Conservation (phyloP, 1,284 basidiomycete species). For the Phlebopus sp. region DNA sequence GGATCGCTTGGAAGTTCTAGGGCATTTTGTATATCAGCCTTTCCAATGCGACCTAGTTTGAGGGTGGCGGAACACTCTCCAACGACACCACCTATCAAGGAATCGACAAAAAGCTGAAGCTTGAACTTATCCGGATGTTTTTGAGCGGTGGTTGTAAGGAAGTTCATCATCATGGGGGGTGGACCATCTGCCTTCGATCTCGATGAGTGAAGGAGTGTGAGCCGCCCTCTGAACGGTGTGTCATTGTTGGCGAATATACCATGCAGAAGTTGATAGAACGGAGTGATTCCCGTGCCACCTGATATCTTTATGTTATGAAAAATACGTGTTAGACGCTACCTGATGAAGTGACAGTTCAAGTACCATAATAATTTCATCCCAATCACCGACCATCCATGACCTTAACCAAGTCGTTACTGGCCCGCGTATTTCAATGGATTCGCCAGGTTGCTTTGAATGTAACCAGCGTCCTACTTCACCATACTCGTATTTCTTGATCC, state of each 20-base stretch:
- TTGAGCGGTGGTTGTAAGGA: slow-evolving; percentile 45
- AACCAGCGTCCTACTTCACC: slow-evolving; percentile 84
- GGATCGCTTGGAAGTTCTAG: slow-evolving; percentile 31
- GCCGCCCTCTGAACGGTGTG: slow-evolving; percentile 42
- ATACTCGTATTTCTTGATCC: slow-evolving; percentile 75
- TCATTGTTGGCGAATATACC: slow-evolving; percentile 34
- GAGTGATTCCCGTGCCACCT: slow-evolving; percentile 80
- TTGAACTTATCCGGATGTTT: slow-evolving; percentile 52
- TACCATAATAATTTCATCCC: slow-evolving; percentile 82
- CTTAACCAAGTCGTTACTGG: slow-evolving; percentile 67
- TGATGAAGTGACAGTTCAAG: slow-evolving; percentile 15
- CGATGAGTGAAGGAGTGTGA: slow-evolving; percentile 72
- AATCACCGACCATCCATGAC: slow-evolving; percentile 53
- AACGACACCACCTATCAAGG: slow-evolving; percentile 32
- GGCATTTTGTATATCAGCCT: slow-evolving; percentile 42
- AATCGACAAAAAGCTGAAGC: slow-evolving; percentile 63
- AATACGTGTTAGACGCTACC: background rate
- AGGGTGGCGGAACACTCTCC: slow-evolving; percentile 12
- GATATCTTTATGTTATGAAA: slow-evolving; percentile 53
- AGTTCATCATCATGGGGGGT: slow-evolving; percentile 53
- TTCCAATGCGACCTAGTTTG: slow-evolving; percentile 49
- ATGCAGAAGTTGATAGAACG: slow-evolving; percentile 70
- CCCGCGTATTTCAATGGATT: slow-evolving; percentile 72
- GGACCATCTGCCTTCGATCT: slow-evolving; percentile 61
- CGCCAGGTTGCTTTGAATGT: slow-evolving; percentile 65